Evolutionary conservation across 495 filamentous ascomycete genomes (phyloP).

Genomic region (Bryoglossum gracile): DNA sequence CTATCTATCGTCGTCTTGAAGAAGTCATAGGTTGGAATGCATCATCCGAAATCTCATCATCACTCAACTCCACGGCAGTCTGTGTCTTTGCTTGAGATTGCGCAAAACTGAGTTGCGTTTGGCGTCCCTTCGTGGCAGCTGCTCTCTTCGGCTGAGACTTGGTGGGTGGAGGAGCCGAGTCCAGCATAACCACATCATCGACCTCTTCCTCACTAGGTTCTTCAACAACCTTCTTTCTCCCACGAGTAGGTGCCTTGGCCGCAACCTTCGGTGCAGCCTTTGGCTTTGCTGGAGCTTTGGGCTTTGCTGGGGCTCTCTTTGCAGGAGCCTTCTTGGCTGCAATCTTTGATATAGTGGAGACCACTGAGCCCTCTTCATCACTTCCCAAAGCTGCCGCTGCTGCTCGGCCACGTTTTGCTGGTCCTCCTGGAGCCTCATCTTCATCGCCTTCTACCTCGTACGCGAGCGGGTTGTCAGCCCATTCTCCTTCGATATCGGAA

Average conservation of each 20-base stretch:
- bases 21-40: slow-evolving; percentile 22
- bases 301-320: slow-evolving; percentile 37
- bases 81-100: slow-evolving; percentile 41
- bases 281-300: slow-evolving; percentile 47
- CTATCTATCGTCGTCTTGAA: not conserved
- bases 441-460: slow-evolving; percentile 17
- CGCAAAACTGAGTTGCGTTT: slow-evolving; percentile 69
- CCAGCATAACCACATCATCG: slow-evolving; percentile 45
- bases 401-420: slow-evolving; percentile 25
- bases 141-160: slow-evolving; percentile 39
- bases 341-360: slow-evolving; percentile 30
- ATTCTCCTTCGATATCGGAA: slow-evolving; percentile 73
- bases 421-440: slow-evolving; percentile 33
- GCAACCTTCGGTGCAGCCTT: slow-evolving; percentile 43
- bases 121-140: slow-evolving; percentile 37
- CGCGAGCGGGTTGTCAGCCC: slow-evolving; percentile 73
- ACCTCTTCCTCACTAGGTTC: slow-evolving; percentile 35
- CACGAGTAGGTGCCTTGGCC: slow-evolving; percentile 25
- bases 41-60: slow-evolving; percentile 68
- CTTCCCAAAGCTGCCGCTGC: no score
- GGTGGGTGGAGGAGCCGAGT: slow-evolving; percentile 28
- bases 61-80: slow-evolving; percentile 51
- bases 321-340: slow-evolving; percentile 39
- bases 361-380: slow-evolving; percentile 32
- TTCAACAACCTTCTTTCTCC: slow-evolving; percentile 28